Evolutionary conservation across 2,329 filamentous ascomycete genomes (phyloP).

Genomic region (Diplodia scrobiculata): DNA sequence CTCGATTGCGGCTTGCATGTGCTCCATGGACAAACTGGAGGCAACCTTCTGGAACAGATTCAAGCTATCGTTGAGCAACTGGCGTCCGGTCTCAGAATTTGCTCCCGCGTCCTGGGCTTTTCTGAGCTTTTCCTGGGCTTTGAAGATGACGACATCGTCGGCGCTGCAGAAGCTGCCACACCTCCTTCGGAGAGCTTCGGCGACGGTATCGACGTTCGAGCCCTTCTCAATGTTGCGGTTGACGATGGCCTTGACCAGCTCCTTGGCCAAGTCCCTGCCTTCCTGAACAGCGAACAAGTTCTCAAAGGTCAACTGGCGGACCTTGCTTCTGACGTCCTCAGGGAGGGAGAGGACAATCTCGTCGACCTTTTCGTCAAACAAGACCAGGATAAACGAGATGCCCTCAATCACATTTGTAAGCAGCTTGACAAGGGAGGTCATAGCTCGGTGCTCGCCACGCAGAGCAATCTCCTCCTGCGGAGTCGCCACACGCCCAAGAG

Average conservation of each 20-base stretch:
- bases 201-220: conserved; percentile 95
- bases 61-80: conserved; percentile 83
- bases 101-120: conserved; percentile 76
- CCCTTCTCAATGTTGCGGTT: conserved; percentile 97
- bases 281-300: conserved; percentile 76
- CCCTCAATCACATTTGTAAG: conserved; percentile 92
- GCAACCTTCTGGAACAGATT: conserved; percentile 88
- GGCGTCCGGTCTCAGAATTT: conserved; percentile 74
- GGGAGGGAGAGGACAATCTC: conserved; percentile 82
- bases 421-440: conserved; percentile 81
- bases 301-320: conserved; percentile 81
- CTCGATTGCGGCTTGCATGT: conserved; percentile 73
- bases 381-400: conserved; percentile 90
- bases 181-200: conserved; percentile 85
- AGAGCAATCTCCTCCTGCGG: conserved; percentile 89
- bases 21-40: conserved; percentile 75
- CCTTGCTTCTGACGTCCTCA: conserved; percentile 66
- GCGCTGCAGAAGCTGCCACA: conserved; percentile 98
- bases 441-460: conserved; percentile 89
- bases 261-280: conserved; percentile 87
- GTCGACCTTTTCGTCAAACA: conserved; percentile 89
- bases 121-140: conserved; percentile 92
- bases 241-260: conserved; percentile 95
- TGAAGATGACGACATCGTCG: conserved; percentile 97
- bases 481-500: conserved; percentile 73